These are phyloP conservation scores for Sphagnum tenellum DNA, from an alignment of 225 moss, liverwort and hornwort genomes.

Conservation along the genomic window DNA sequence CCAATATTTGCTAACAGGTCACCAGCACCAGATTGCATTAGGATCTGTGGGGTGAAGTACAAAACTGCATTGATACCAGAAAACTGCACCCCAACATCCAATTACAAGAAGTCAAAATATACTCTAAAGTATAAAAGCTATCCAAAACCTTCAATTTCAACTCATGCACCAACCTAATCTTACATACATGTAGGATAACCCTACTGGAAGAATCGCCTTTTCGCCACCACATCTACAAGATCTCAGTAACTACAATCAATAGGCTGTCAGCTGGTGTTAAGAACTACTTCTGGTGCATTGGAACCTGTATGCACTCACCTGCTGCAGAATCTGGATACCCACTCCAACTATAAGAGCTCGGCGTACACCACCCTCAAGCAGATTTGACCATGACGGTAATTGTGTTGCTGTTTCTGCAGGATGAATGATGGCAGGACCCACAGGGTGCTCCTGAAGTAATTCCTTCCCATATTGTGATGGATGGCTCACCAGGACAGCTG, in stretches of 20 bases:
- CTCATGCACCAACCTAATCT: too few species aligned
- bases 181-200: too few species aligned
- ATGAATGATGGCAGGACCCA: conserved; percentile 86
- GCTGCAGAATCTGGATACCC: conserved; percentile 71
- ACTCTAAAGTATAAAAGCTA: too few species aligned
- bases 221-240: too few species aligned
- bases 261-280: too few species aligned
- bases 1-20: conserved; percentile 62
- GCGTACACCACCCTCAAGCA: conserved; percentile 67
- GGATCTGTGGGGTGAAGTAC: conserved; percentile 93
- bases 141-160: too few species aligned
- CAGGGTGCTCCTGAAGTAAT: conserved; percentile 36
- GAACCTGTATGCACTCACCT: conserved; percentile 35
- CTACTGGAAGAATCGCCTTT: too few species aligned
- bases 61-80: conserved; percentile 94
- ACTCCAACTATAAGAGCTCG: conserved; percentile 87
- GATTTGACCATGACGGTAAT: conserved; percentile 69
- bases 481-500: conserved; percentile 78
- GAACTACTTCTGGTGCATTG: too few species aligned
- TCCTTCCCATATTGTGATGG: conserved; percentile 51
- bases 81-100: conserved; percentile 36
- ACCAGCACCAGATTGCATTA: conserved; percentile 87
- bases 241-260: too few species aligned
- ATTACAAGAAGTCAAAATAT: too few species aligned
- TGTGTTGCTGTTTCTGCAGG: conserved; percentile 79